A percentile compares a stretch with the other conserved stretches of the same genome.
Evolutionary conservation across 495 filamentous ascomycete genomes (phyloP).

Genomic region (Penicillium silybi): DNA sequence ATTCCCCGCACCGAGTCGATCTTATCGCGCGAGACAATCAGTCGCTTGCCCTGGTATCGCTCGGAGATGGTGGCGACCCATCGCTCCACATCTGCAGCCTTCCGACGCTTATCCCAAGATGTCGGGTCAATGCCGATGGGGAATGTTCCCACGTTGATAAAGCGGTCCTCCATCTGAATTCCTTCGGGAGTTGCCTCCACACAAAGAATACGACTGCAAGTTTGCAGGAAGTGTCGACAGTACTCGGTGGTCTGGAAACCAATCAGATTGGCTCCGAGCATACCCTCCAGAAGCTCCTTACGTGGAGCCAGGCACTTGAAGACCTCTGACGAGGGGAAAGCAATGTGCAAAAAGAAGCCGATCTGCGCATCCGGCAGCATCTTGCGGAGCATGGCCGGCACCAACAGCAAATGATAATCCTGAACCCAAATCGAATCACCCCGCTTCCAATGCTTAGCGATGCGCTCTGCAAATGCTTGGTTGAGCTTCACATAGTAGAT

Average conservation of each 20-base stretch:
- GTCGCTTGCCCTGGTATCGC: slow-evolving; percentile 74
- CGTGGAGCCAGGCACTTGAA: slow-evolving; percentile 85
- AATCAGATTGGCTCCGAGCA: slow-evolving; percentile 85
- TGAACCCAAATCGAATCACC: slow-evolving; percentile 91
- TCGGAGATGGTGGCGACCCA: slow-evolving; percentile 78
- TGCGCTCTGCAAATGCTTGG: slow-evolving; percentile 83
- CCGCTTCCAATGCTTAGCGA: slow-evolving; percentile 84
- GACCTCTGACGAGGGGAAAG: slow-evolving; percentile 92
- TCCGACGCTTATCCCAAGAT: slow-evolving; percentile 66
- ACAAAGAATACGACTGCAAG: slow-evolving; percentile 80
- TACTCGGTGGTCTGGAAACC: slow-evolving; percentile 93
- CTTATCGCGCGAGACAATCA: slow-evolving; percentile 91
- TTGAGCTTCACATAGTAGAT: slow-evolving; percentile 88
- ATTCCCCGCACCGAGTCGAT: slow-evolving; percentile 88
- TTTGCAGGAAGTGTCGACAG: slow-evolving; percentile 87
- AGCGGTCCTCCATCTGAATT: slow-evolving; percentile 85
- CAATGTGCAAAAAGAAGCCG: slow-evolving; percentile 90
- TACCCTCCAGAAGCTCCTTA: slow-evolving; percentile 80
- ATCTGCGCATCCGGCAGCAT: slow-evolving; percentile 84
- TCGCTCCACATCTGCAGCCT: slow-evolving; percentile 63
- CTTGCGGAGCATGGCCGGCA: slow-evolving; percentile 86
- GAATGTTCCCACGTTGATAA: slow-evolving; percentile 74
- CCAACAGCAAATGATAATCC: slow-evolving; percentile 89
- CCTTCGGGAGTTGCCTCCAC: slow-evolving; percentile 86
- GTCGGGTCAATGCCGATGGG: slow-evolving; percentile 75